Conservation (phyloP, 2,329 filamentous ascomycete species). For the Pseudogymnoascus sp. region DNA sequence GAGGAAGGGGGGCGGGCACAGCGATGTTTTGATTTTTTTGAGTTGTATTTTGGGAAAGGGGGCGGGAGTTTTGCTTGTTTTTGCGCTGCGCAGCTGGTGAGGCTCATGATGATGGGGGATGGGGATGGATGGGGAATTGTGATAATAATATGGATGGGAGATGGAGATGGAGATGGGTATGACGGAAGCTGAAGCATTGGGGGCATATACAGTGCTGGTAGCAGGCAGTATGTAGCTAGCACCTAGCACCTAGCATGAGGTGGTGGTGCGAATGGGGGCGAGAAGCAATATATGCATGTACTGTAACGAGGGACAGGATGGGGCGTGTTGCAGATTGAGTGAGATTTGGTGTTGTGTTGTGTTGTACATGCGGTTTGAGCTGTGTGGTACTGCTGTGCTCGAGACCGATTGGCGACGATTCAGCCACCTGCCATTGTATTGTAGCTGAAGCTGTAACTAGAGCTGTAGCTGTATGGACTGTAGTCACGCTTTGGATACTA, state of each 20-base stretch:
- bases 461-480: no score
- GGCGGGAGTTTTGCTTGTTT: not conserved
- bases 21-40: not conserved
- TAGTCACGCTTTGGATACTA: no score
- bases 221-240: not conserved
- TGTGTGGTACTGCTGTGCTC: no score
- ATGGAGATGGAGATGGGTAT: no score
- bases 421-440: no score
- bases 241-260: not conserved
- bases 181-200: no score
- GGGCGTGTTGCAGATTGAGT: not conserved
- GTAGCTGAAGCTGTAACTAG: no score
- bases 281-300: constrained; percentile 7
- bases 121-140: not conserved
- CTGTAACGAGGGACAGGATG: not conserved
- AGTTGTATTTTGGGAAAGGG: not conserved
- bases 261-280: not conserved
- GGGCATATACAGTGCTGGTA: not conserved
- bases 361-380: no score
- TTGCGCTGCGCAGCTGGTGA: not conserved
- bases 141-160: no score
- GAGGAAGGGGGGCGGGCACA: not conserved
- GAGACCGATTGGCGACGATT: no score
- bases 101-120: not conserved
- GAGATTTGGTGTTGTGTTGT: not conserved